Percentiles rank a stretch among this genome's conserved stretches.
Evolutionary conservation across 257 asterid species (phyloP).

Genomic region (Salvia miltiorrhiza): DNA sequence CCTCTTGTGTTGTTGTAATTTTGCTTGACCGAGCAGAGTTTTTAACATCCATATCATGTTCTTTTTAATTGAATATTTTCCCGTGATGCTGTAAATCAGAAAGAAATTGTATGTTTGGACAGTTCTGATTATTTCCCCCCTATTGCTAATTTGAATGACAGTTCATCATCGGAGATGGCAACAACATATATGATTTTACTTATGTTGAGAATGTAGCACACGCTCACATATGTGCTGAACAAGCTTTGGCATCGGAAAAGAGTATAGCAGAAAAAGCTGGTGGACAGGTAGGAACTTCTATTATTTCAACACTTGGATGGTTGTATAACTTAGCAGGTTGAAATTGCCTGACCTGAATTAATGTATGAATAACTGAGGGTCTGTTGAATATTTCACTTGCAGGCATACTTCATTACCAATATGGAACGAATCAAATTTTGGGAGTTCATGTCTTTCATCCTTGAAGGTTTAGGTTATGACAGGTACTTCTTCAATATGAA

Average conservation of each 20-base stretch:
- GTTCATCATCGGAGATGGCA: slow-evolving; percentile 74
- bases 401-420: slow-evolving; percentile 79
- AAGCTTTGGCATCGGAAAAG: slow-evolving; percentile 68
- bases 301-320: not conserved
- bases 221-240: slow-evolving; percentile 78
- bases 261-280: slow-evolving; percentile 60
- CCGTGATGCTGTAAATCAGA: not conserved
- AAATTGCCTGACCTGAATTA: not conserved
- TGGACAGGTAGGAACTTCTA: slow-evolving; percentile 49
- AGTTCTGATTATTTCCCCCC: slow-evolving; percentile 6
- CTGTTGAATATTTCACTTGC: slow-evolving; percentile 27
- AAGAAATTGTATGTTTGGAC: not conserved
- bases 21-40: slow-evolving; percentile 6
- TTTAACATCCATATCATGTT: not conserved
- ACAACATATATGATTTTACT: slow-evolving; percentile 67
- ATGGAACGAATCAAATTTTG: slow-evolving; percentile 67
- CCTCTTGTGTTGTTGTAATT: not conserved
- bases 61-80: not conserved
- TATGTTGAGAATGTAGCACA: slow-evolving; percentile 82
- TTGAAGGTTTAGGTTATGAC: slow-evolving; percentile 74
- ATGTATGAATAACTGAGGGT: slow-evolving; percentile 5
- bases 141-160: slow-evolving; percentile 27
- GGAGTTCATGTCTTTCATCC: slow-evolving; percentile 65
- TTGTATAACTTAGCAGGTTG: not conserved
- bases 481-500: slow-evolving; percentile 42